Base-by-base conservation (phyloP, 352 stramenopile species). In the Pythium apleroticum region DNA sequence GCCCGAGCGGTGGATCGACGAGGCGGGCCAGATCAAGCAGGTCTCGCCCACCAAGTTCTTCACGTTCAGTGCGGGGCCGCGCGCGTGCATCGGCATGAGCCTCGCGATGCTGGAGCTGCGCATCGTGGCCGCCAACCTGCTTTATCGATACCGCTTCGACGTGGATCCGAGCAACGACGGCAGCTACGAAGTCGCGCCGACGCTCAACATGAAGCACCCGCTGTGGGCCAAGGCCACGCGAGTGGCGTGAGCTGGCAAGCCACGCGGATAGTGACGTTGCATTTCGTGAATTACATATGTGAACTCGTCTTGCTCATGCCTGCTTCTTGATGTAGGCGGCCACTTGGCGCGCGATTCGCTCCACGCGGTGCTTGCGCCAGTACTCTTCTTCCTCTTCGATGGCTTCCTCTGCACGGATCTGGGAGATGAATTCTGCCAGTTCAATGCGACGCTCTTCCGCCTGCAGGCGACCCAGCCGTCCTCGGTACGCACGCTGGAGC, bases 361-460 rank as follows among this genome's bases (percentile, higher is more conserved):
- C 80, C 5, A 89, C 60, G 46, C 67, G 76, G 52, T 90, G 83
- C 17, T 58, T 73, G 6, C 72, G 65, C 83, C 83, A 91, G 71
- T 90, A 90, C 58, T 86, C 83, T 37, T 89, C 74, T 58, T 98
- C 92, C 56, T 98, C 93, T 12, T 90, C 84, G 37, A 91, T 87
- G 20, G 90, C 89, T 62, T 98, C 93, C 53, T 97, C 88, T 11
- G 88, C 83, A 25, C 93, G 84, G 45, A 98, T 84, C 37, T 95
- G 80, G 25, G 90, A 89, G 54, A 98, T 96, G 66, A 98, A 98
- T 71, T 98, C 88, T 22, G 90, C 92, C 60, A 98, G 84, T 60
- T 98, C 92, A n/a, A 90, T 80, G 37, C 93, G 79, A 25, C 81
- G 65, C 28, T 95, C 84, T 52, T 93, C 86, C 9, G 94, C 90